A percentile compares a stretch with the other conserved stretches of the same genome.
phyloP scores from a whole-genome alignment of 2,329 filamentous ascomycete genomes.

The Grosmannia penicillata region DNA sequence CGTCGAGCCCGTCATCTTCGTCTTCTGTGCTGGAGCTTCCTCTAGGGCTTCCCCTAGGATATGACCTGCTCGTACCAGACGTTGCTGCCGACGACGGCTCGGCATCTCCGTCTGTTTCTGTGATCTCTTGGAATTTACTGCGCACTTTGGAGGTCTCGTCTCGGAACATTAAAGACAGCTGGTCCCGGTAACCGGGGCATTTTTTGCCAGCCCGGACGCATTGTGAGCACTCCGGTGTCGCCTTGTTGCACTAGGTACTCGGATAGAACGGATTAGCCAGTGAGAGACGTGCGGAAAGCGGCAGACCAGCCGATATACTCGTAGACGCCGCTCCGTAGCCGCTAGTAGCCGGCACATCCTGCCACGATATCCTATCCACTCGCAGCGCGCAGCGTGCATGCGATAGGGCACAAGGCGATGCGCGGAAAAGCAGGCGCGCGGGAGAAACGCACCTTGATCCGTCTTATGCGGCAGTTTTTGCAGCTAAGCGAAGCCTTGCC shows the following conservation, averaged over 20 bases:
- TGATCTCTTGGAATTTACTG: constrained; percentile 34
- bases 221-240: constrained; percentile 45
- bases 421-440: background rate
- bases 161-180: constrained; percentile 49
- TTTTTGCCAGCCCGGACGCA: constrained; percentile 43
- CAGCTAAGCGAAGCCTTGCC: constrained; percentile 42
- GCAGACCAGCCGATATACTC: too few species aligned
- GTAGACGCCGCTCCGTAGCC: too few species aligned
- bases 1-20: background rate
- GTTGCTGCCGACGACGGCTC: constrained; percentile 1
- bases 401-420: too few species aligned
- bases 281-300: too few species aligned
- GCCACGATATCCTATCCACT: too few species aligned
- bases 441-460: constrained; percentile 33
- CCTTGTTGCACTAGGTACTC: constrained; percentile 47
- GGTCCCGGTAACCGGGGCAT: constrained; percentile 50
- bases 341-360: too few species aligned
- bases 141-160: constrained; percentile 51
- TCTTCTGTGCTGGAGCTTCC: background rate
- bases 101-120: background rate
- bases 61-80: background rate
- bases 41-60: background rate
- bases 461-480: constrained; percentile 35
- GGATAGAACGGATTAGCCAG: background rate
- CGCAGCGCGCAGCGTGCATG: too few species aligned